Evolutionary conservation across 257 asterid genomes (phyloP).

Genomic region (Thymus quinquecostatus): DNA sequence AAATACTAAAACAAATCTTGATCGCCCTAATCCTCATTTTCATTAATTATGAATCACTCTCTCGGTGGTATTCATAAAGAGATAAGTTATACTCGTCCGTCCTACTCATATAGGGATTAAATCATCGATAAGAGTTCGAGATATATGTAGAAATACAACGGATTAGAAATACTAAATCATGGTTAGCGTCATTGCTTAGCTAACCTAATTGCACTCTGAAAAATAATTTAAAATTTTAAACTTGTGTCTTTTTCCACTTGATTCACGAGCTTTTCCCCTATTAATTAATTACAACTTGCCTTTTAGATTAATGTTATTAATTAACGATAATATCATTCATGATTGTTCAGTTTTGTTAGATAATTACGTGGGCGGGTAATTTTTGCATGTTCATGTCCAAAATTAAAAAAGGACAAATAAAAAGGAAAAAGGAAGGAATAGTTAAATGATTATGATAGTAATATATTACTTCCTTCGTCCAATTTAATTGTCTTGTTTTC

Average conservation of each 20-base stretch:
- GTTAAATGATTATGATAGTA: background rate
- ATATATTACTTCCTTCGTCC: no score
- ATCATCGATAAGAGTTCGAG: background rate
- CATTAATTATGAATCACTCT: background rate
- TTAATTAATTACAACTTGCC: background rate
- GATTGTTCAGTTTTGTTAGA: background rate
- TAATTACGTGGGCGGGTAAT: background rate
- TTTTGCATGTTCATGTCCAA: no score
- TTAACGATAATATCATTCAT: background rate
- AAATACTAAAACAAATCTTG: slow-evolving; percentile 28
- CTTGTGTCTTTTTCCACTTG: slow-evolving; percentile 2
- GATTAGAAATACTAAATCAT: background rate
- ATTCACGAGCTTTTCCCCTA: background rate
- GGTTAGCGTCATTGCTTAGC: slow-evolving; percentile 41
- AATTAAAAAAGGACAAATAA: no score
- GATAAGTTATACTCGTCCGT: no score
- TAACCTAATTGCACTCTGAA: background rate
- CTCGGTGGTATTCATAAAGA: no score
- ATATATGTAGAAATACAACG: slow-evolving; percentile 21
- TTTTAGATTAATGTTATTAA: background rate
- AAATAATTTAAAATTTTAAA: background rate
- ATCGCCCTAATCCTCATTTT: background rate
- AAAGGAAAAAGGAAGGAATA: background rate
- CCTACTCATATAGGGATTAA: background rate
- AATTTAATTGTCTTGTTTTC: no score